Evolutionary conservation across 2,329 filamentous ascomycete genomes (phyloP).

Genomic region (Sordariomycetes sp.): DNA sequence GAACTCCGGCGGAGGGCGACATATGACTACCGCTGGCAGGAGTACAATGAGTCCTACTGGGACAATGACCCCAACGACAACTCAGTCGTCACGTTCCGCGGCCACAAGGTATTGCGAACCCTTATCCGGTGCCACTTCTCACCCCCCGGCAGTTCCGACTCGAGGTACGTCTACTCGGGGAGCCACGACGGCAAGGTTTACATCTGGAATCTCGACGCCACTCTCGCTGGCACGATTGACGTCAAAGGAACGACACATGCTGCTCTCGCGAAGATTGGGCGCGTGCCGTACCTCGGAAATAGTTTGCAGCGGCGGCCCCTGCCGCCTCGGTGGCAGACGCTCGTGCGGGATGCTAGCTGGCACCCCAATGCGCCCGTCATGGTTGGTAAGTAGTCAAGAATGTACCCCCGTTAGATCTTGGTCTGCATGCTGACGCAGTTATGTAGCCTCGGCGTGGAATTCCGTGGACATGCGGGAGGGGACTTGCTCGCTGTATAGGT

Average conservation of each 20-base stretch:
- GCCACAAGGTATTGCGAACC: slow-evolving; percentile 78
- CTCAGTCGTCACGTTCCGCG: slow-evolving; percentile 84
- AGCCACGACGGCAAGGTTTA: slow-evolving; percentile 83
- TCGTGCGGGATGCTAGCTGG: slow-evolving; percentile 82
- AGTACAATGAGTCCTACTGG: not conserved
- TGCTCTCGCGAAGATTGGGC: slow-evolving; percentile 23
- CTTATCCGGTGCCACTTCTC: slow-evolving; percentile 94
- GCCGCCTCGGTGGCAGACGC: slow-evolving; percentile 49
- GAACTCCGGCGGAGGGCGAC: slow-evolving; percentile 37
- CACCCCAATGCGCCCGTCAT: slow-evolving; percentile 74
- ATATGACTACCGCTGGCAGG: slow-evolving; percentile 62
- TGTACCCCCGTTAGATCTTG: not conserved
- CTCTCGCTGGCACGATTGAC: slow-evolving; percentile 63
- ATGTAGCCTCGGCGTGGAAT: slow-evolving; percentile 67
- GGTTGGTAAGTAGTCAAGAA: slow-evolving; percentile 34
- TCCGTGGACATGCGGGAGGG: slow-evolving; percentile 60
- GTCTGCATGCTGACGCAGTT: not conserved
- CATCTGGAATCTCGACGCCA: slow-evolving; percentile 89
- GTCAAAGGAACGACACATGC: slow-evolving; percentile 58
- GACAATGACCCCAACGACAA: slow-evolving; percentile 48
- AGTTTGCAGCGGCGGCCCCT: not conserved
- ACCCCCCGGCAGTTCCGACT: slow-evolving; percentile 72
- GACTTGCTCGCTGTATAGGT: slow-evolving; percentile 67
- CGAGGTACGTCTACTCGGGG: slow-evolving; percentile 84
- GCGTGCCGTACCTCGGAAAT: not conserved